A percentile compares a stretch with the other conserved stretches of the same genome.
Conservation (phyloP, 2,329 filamentous ascomycete species). For the Neofusicoccum cordaticola region DNA sequence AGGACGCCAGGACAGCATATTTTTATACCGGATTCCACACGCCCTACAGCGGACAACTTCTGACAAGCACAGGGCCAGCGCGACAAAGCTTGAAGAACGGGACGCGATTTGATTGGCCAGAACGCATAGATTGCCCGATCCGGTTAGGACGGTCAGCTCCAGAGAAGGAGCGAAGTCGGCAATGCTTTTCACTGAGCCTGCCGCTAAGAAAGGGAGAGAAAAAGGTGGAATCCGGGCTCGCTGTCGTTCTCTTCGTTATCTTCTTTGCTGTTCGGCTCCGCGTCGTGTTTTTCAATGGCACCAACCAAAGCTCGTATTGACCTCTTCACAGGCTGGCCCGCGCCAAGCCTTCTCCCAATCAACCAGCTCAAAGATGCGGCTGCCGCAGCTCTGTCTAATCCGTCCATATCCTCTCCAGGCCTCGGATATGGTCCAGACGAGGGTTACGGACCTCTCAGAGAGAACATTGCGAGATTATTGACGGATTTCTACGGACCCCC, state of each 20-base stretch:
- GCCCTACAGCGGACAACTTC: not conserved
- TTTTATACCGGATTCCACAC: not conserved
- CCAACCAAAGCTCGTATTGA: conserved; percentile 51
- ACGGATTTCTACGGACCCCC: conserved; percentile 55
- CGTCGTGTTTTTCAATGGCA: not conserved
- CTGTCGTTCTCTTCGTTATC: not conserved
- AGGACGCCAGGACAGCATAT: not conserved
- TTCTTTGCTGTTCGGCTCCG: not conserved
- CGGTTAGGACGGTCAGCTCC: not conserved
- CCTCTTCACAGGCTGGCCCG: conserved; percentile 32
- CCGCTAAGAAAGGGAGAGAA: no score
- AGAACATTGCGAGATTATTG: conserved; percentile 69
- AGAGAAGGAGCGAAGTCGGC: not conserved
- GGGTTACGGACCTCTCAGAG: conserved; percentile 68
- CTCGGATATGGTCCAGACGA: conserved; percentile 77
- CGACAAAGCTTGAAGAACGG: not conserved
- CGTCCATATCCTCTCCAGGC: conserved; percentile 57
- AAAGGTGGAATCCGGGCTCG: no score
- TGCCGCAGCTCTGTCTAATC: conserved; percentile 59
- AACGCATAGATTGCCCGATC: not conserved
- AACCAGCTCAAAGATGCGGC: conserved; percentile 60
- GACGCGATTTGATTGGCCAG: not conserved
- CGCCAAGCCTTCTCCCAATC: conserved; percentile 58
- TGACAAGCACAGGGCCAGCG: not conserved
- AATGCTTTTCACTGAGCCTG: not conserved